Percentiles rank a stretch among this genome's conserved stretches.
Evolutionary conservation across 306 rosid species (phyloP).

Genomic region (Dryas octopetala): DNA sequence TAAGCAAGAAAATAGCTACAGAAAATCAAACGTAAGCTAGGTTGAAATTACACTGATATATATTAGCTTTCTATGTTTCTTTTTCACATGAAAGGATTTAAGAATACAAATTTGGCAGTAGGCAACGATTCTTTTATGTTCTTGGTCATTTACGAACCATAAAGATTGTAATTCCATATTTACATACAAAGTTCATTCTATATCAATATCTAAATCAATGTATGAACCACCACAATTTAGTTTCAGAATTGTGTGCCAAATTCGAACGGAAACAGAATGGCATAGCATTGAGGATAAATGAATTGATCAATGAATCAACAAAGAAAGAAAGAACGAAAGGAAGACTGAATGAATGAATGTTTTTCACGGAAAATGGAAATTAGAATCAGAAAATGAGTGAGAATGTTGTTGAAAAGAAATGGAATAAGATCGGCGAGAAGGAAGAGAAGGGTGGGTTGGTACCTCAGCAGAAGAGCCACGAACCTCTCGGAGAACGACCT

Average conservation of each 20-base stretch:
- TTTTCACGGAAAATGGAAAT: not conserved
- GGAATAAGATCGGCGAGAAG: conserved; percentile 2
- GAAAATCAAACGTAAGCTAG: not conserved
- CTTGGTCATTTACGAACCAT: not conserved
- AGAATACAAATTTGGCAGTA: not conserved
- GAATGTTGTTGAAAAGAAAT: not conserved
- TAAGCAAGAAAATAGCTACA: not conserved
- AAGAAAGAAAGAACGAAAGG: not conserved
- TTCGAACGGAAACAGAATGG: not conserved
- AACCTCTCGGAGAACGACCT: conserved; percentile 54
- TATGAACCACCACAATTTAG: no score
- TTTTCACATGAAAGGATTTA: not conserved
- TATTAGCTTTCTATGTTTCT: not conserved
- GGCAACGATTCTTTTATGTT: not conserved
- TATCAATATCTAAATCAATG: not conserved
- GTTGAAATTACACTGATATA: not conserved
- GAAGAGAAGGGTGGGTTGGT: not conserved
- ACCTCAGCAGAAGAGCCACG: conserved; percentile 69
- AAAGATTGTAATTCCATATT: not conserved
- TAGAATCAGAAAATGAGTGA: not conserved
- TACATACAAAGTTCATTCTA: not conserved
- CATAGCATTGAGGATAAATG: not conserved
- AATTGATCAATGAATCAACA: not conserved
- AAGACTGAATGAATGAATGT: not conserved
- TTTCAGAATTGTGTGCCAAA: no score